Base-by-base conservation (phyloP, 768 basidiomycete species). In the Xerocomus brunneocitrinus region DNA sequence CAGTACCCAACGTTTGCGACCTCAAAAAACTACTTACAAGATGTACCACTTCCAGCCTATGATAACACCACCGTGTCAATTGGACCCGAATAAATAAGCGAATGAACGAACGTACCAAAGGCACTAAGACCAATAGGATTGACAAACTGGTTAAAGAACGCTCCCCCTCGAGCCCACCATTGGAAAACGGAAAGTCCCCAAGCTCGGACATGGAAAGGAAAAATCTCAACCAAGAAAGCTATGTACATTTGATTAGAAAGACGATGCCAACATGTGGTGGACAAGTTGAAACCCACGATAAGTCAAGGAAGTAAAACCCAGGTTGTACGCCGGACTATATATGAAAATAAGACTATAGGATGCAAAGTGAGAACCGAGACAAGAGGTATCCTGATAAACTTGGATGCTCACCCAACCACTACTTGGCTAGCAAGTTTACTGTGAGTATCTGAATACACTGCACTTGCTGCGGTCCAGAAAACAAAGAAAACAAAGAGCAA, bases 161-260 rank as follows among this genome's bases (percentile, higher is more conserved):
- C 42, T 5, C 47, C 51, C 1, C 73, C 70, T 16, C 82, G 77
- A 44, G 79, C 73, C 67, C 78, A 81, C 72, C 76, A 79, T 56
- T 83, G 81, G 72, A 83, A 83, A 25, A 84, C 65, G 5, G 82
- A 71, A 54, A 84, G 76, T 38, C 83, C 83, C 67, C 79, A 79
- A 0, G 83, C 76, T 52, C 83, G 79, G 31, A 76, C 75, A 56
- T 81, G 77, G 71, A 73, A 84, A 0, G 83, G 84, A 73, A 84
- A 84, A 25, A 86, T 61, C 60, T 85, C 84, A 22, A 84, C 79
- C 55, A 84, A 67, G 75, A 76, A 84, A 3, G 82, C 81, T 81
- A 59, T 36, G 10, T 14, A 27, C 6, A 30, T 36, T 40, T 10
- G 13, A n/a, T 28, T 12, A 22, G 10, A 12, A 12, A 4, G 12